Conservation (phyloP, 78 protist genomes). For the Neovahlkampfia damariscottae region DNA sequence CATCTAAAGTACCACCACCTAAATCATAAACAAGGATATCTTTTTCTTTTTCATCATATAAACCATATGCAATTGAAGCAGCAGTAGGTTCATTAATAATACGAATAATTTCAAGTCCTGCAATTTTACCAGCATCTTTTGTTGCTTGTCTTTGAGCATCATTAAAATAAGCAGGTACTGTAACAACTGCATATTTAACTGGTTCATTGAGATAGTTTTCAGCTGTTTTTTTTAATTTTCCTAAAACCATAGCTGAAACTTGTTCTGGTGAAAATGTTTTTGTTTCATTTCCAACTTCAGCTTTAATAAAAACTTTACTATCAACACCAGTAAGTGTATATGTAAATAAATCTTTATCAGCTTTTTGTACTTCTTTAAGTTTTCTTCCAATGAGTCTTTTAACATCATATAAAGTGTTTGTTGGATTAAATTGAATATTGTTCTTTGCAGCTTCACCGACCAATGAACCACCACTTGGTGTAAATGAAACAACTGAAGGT, state of each 20-base stretch:
- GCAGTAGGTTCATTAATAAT: constrained; percentile 99
- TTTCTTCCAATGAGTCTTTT: constrained; percentile 69
- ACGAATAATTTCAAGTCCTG: constrained; percentile 83
- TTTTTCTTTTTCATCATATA: constrained; percentile 55
- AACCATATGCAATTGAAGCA: constrained; percentile 88
- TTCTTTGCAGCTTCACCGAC: constrained; percentile 77
- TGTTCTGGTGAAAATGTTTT: constrained; percentile 89
- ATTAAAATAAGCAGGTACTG: constrained; percentile 82
- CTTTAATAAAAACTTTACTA: constrained; percentile 24
- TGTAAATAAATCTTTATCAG: constrained; percentile 89
- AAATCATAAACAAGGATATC: constrained; percentile 95
- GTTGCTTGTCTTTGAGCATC: constrained; percentile 68
- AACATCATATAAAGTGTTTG: constrained; percentile 65
- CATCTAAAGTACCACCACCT: constrained; percentile 99
- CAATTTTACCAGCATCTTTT: constrained; percentile 70
- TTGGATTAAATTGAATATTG: constrained; percentile 43
- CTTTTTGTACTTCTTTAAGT: constrained; percentile 66
- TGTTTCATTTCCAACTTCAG: constrained; percentile 55
- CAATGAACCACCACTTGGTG: constrained; percentile 67
- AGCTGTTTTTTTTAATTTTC: constrained; percentile 82
- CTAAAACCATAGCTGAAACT: constrained; percentile 92
- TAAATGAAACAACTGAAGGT: constrained; percentile 71
- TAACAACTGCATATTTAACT: constrained; percentile 55
- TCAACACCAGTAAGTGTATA: constrained; percentile 72
- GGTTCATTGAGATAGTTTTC: constrained; percentile 48